Percentiles rank a stretch among this genome's conserved stretches.
Evolutionary conservation across 805 yeast species (phyloP).

Genomic region (Ogataea philodendri): DNA sequence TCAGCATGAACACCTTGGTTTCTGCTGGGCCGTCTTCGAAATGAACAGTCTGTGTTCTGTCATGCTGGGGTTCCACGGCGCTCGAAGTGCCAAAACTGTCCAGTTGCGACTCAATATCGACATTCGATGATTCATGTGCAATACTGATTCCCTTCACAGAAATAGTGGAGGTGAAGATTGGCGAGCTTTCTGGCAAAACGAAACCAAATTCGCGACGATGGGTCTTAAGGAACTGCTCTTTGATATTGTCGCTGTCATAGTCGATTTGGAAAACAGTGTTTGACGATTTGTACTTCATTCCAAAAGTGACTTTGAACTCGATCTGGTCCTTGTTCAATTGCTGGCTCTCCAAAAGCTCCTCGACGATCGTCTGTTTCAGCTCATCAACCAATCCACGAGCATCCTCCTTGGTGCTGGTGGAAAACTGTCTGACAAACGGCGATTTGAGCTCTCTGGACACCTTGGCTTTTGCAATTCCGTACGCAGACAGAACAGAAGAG

Average conservation of each 20-base stretch:
- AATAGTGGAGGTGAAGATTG: constrained; percentile 26
- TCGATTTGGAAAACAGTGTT: constrained; percentile 76
- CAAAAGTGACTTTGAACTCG: constrained; percentile 59
- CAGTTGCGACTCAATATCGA: constrained; percentile 5
- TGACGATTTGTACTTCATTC: constrained; percentile 80
- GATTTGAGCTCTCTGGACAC: constrained; percentile 66
- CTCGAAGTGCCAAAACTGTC: neutral
- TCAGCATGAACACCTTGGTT: constrained; percentile 33
- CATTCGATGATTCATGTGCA: constrained; percentile 1
- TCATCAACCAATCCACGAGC: constrained; percentile 45
- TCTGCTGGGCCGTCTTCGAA: constrained; percentile 14
- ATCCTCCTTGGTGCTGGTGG: constrained; percentile 23
- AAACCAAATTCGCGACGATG: constrained; percentile 78
- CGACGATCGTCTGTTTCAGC: constrained; percentile 49
- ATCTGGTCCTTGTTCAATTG: constrained; percentile 37
- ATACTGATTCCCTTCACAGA: constrained; percentile 54
- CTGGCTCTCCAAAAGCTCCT: constrained; percentile 52
- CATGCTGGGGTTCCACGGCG: constrained; percentile 1
- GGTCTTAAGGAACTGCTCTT: constrained; percentile 45
- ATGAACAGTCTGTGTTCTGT: constrained; percentile 9
- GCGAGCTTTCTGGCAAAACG: constrained; percentile 35
- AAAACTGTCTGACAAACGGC: constrained; percentile 46
- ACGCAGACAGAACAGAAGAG: constrained; percentile 46
- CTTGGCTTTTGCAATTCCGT: constrained; percentile 38
- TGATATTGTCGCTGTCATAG: constrained; percentile 33